Evolutionary conservation across 805 yeast genomes (phyloP).

Genomic region (Diddensiella transvaalensis): DNA sequence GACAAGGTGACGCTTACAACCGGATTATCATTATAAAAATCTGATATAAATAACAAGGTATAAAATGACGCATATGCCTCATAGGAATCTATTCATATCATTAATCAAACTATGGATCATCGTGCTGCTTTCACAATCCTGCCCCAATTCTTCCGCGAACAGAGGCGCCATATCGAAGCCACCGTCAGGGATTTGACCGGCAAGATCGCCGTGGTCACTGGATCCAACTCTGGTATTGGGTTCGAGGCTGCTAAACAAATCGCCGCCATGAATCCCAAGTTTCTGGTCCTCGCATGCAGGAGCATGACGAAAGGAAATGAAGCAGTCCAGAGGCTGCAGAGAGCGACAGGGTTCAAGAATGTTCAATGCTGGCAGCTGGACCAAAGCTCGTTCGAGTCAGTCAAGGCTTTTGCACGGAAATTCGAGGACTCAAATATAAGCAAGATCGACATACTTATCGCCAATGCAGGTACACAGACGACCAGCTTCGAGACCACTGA

Average conservation of each 20-base stretch:
- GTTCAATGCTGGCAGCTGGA: neutral
- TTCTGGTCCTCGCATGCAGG: neutral
- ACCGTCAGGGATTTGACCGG: slow-evolving; percentile 20
- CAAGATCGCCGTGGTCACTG: slow-evolving; percentile 43
- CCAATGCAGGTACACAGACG: neutral
- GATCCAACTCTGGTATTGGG: slow-evolving; percentile 44
- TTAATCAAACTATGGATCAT: neutral
- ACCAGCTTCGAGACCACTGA: neutral
- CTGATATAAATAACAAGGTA: no score
- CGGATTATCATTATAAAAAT: no score
- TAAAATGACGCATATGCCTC: no score
- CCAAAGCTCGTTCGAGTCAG: neutral
- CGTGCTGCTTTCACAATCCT: neutral
- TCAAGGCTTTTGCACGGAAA: neutral
- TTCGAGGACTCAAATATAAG: neutral
- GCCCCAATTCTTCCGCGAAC: neutral
- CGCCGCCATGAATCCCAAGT: neutral
- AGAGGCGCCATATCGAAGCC: neutral
- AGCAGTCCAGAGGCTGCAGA: neutral
- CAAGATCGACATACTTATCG: neutral
- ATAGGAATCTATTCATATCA: no score
- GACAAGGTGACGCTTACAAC: no score
- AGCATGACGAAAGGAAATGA: neutral
- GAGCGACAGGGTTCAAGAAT: neutral
- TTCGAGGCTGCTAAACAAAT: slow-evolving; percentile 25